phyloP scores from a whole-genome alignment of 2,329 filamentous ascomycete genomes.

The Talaromyces funiculosus region DNA sequence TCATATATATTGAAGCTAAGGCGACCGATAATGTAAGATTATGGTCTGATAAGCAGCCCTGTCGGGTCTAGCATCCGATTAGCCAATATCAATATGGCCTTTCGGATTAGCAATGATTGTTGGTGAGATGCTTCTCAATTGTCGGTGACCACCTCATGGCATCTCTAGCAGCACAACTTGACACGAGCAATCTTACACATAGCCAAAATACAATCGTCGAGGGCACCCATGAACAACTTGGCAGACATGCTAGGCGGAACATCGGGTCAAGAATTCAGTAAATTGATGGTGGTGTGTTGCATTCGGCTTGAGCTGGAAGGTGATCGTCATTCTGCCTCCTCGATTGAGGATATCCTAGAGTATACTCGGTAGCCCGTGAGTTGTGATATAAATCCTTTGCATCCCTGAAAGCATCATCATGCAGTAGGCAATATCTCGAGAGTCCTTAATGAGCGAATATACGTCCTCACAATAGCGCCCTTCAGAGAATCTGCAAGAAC shows the following conservation, averaged over 20 bases:
- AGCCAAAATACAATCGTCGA: not conserved
- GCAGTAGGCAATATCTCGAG: not conserved
- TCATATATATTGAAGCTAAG: not conserved
- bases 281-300: not conserved
- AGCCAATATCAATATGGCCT: not conserved
- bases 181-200: not conserved
- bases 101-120: too few relatives aligned
- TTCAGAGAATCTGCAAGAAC: not conserved
- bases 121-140: too few relatives aligned
- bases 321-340: not conserved
- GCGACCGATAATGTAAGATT: too few relatives aligned
- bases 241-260: not conserved
- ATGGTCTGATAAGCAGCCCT: not conserved
- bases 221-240: not conserved
- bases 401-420: not conserved
- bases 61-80: not conserved
- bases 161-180: too few relatives aligned
- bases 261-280: not conserved
- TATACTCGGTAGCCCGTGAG: not conserved
- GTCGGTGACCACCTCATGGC: too few relatives aligned
- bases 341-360: not conserved
- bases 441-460: not conserved
- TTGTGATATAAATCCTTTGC: not conserved
- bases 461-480: not conserved
- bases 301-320: not conserved